Evolutionary conservation across 352 stramenopile species (phyloP).

Genomic region (Chrysophaeum taylorii): DNA sequence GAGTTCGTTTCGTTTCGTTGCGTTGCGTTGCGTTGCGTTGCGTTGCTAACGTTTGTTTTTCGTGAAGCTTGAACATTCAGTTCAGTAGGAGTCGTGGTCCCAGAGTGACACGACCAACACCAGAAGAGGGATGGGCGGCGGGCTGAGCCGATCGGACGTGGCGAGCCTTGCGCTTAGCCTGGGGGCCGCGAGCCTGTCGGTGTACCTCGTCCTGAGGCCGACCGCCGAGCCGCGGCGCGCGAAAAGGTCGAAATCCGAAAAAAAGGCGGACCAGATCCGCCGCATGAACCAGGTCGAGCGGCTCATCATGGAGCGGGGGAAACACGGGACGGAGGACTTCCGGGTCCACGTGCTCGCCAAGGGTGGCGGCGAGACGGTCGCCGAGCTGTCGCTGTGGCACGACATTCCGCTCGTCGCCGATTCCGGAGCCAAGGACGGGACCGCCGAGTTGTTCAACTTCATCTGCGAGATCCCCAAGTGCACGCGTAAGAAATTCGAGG

Average conservation of each 20-base stretch:
- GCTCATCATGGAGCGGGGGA: conserved; percentile 12
- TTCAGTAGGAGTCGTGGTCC: too few species aligned
- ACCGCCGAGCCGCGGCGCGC: background rate
- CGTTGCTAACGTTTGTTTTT: too few species aligned
- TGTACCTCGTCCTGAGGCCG: background rate
- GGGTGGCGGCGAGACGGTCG: background rate
- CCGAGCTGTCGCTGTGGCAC: conserved; percentile 6
- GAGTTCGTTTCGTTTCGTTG: too few species aligned
- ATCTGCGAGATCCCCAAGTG: conserved; percentile 35
- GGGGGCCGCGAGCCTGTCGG: background rate
- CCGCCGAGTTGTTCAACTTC: background rate
- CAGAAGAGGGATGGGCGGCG: too few species aligned
- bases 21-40: too few species aligned
- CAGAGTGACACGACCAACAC: too few species aligned
- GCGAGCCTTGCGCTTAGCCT: background rate
- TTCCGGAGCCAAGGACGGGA: too few species aligned
- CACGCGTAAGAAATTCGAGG: conserved; percentile 80
- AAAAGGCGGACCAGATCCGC: too few species aligned
- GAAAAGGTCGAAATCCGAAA: too few species aligned
- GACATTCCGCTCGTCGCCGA: conserved; percentile 1
- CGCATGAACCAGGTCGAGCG: too few species aligned
- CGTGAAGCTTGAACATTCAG: too few species aligned
- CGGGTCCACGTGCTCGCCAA: conserved; percentile 12
- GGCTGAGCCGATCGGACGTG: too few species aligned
- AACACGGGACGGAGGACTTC: conserved; percentile 8